phyloP scores from a whole-genome alignment of 768 basidiomycete genomes.

The Leccinum rimulosum region DNA sequence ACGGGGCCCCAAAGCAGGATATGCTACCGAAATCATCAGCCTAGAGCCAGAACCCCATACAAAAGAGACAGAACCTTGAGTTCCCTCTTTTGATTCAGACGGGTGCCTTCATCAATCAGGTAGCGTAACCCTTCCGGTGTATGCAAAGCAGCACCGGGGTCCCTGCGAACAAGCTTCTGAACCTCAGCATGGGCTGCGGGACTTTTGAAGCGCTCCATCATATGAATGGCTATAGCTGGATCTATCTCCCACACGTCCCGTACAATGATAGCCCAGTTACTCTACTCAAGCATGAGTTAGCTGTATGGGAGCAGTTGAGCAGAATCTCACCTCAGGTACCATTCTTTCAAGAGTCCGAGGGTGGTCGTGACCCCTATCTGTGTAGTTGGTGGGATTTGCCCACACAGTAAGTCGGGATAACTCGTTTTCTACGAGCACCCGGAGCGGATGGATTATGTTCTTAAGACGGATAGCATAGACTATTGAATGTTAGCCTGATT shows the following conservation, averaged over 20 bases:
- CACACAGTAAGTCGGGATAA: conserved; percentile 84
- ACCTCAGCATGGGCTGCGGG: conserved; percentile 69
- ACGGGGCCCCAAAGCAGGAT: conserved; percentile 88
- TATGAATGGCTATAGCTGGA: conserved; percentile 77
- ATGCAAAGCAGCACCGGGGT: conserved; percentile 65
- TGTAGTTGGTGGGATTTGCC: conserved; percentile 83
- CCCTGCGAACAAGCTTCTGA: conserved; percentile 66
- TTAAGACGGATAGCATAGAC: conserved; percentile 63
- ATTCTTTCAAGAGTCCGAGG: conserved; percentile 54
- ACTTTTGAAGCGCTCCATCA: conserved; percentile 87
- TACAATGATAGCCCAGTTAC: conserved; percentile 63
- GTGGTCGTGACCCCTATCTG: conserved; percentile 63
- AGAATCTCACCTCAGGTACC: conserved; percentile 54
- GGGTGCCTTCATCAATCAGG: conserved; percentile 72
- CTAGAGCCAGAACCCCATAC: neutral
- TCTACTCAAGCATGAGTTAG: conserved; percentile 34
- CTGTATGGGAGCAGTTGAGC: neutral
- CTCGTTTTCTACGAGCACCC: conserved; percentile 87
- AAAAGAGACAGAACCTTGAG: conserved; percentile 56
- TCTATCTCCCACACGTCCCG: conserved; percentile 79
- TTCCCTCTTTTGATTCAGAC: conserved; percentile 56
- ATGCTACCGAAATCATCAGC: conserved; percentile 48
- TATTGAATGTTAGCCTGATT: conserved; percentile 22
- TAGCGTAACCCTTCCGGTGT: conserved; percentile 79
- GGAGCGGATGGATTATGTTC: conserved; percentile 70